Percentiles rank a stretch among this genome's conserved stretches.
phyloP scores from a whole-genome alignment of 345 rosid genomes.

The Eucalyptus fibrosa region DNA sequence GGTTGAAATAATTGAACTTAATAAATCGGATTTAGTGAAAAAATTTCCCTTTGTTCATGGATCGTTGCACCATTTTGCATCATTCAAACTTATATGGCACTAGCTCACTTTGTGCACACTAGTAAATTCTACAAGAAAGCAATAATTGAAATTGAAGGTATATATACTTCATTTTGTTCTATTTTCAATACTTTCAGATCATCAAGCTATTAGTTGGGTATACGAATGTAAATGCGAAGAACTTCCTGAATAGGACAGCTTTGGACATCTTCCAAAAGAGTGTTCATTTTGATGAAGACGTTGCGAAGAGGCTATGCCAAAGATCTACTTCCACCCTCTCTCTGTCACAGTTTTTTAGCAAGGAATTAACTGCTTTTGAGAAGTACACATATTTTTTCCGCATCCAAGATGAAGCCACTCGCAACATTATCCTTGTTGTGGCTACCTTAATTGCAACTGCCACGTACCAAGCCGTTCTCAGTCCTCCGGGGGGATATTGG shows the following conservation, averaged over 20 bases:
- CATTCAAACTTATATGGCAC: not conserved
- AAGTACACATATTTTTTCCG: too few species aligned
- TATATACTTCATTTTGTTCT: too few species aligned
- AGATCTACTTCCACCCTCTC: not conserved
- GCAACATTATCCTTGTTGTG: not conserved
- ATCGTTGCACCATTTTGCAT: not conserved
- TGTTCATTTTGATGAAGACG: not conserved
- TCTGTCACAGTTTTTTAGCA: not conserved
- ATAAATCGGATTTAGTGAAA: not conserved
- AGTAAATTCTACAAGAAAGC: not conserved
- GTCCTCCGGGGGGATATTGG: not conserved
- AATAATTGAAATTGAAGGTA: too few species aligned
- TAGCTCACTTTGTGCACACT: not conserved
- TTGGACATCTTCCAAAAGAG: not conserved
- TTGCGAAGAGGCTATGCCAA: not conserved
- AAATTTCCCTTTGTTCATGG: too few species aligned
- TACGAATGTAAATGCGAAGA: not conserved
- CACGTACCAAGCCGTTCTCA: not conserved
- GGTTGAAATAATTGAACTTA: not conserved
- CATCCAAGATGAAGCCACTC: not conserved
- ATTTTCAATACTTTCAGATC: not conserved
- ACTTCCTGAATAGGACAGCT: not conserved
- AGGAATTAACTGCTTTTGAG: not conserved
- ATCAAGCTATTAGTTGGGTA: not conserved
- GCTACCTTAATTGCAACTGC: not conserved